Conservation (phyloP, 129 eudicot species). For the Glebionis coronaria region DNA sequence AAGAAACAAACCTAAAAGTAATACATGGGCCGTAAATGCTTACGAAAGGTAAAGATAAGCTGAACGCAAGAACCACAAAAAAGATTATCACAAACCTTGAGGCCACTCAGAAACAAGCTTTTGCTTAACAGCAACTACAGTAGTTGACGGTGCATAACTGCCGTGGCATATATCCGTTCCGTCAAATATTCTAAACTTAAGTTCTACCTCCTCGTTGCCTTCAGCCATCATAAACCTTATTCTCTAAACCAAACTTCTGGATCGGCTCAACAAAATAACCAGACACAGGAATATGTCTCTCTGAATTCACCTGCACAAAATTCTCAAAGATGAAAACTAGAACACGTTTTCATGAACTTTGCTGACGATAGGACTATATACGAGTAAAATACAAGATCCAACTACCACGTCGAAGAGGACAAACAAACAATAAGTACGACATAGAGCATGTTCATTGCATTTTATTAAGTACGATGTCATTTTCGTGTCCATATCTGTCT, state of each 20-base stretch:
- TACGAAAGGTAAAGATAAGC: neutral
- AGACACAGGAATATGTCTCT: conserved; percentile 27
- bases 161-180: conserved; percentile 75
- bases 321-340: conserved; percentile 5
- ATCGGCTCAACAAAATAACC: conserved; percentile 28
- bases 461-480: conserved; percentile 23
- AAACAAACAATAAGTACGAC: conserved; percentile 12
- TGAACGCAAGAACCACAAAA: conserved; percentile 2
- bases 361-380: neutral
- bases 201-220: conserved; percentile 56
- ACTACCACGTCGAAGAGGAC: conserved; percentile 3
- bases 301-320: conserved; percentile 44
- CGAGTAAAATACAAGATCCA: neutral
- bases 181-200: conserved; percentile 72
- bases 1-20: neutral
- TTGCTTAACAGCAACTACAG: conserved; percentile 63
- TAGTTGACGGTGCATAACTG: conserved; percentile 51
- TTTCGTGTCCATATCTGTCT: conserved; percentile 23
- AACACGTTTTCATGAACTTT: neutral
- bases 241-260: conserved; percentile 18
- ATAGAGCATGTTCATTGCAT: conserved; percentile 21
- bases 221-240: conserved; percentile 52
- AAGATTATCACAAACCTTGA: conserved; percentile 50
- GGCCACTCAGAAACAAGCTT: conserved; percentile 84
- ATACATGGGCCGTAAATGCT: no score